phyloP scores from a whole-genome alignment of 306 rosid species.

The Prunus mongolica region DNA sequence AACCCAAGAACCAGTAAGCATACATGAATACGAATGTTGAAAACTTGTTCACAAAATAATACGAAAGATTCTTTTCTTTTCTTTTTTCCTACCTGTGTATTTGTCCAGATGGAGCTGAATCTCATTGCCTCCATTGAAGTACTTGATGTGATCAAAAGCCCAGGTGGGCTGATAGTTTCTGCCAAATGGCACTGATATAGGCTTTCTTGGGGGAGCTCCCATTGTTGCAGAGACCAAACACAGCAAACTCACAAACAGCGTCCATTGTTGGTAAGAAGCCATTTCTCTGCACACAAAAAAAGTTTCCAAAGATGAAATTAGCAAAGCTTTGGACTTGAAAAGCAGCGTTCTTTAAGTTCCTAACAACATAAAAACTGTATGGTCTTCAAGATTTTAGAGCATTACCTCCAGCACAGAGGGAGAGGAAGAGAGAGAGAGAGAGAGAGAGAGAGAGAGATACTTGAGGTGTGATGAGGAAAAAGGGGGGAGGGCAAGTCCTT shows the following conservation, averaged over 20 bases:
- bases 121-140: conserved; percentile 60
- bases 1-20: not conserved
- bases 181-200: conserved; percentile 54
- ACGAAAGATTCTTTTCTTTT: not conserved
- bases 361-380: not conserved
- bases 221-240: conserved; percentile 24
- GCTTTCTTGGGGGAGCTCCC: conserved; percentile 34
- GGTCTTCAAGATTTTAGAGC: not conserved
- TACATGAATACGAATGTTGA: too few species aligned
- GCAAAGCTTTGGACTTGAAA: not conserved
- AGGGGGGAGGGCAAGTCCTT: not conserved
- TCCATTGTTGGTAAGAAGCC: conserved; percentile 27
- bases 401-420: conserved; percentile 1
- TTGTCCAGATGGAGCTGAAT: conserved; percentile 71
- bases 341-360: not conserved
- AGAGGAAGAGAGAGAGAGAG: not conserved
- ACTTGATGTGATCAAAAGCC: conserved; percentile 87
- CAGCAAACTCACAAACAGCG: conserved; percentile 20
- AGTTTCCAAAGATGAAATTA: not conserved
- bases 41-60: not conserved
- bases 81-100: conserved; percentile 52
- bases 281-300: conserved; percentile 10
- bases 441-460: not conserved
- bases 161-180: conserved; percentile 73
- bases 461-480: conserved; percentile 8